A percentile compares a stretch with the other conserved stretches of the same genome.
Conservation (phyloP, 495 filamentous ascomycete genomes). For the Daldinia concentrica region DNA sequence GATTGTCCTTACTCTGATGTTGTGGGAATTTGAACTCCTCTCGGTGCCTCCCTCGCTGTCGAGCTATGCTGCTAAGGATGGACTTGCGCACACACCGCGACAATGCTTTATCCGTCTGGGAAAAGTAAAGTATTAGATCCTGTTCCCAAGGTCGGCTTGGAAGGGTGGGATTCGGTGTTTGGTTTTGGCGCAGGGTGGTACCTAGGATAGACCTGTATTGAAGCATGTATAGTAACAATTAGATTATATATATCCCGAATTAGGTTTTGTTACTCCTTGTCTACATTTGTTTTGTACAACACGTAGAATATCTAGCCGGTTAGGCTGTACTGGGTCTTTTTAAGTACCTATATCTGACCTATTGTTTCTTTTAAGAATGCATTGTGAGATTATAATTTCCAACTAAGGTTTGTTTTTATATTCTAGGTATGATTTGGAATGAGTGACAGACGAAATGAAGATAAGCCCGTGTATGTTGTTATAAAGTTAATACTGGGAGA, state of each 20-base stretch:
- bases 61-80: conserved; percentile 4
- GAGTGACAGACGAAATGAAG: no score
- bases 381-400: no score
- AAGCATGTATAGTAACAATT: not conserved
- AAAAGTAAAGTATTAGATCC: not conserved
- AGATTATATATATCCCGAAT: not conserved
- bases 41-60: not conserved
- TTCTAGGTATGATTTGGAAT: no score
- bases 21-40: conserved; percentile 51
- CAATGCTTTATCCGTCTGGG: conserved; percentile 6
- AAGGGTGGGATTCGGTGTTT: not conserved
- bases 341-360: no score
- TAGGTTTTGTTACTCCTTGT: not conserved
- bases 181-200: not conserved
- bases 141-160: not conserved
- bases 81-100: conserved; percentile 2
- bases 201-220: not conserved
- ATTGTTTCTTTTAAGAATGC: no score
- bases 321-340: no score
- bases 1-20: conserved; percentile 44
- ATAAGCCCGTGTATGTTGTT: no score
- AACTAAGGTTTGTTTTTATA: no score
- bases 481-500: no score
- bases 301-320: no score
- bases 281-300: not conserved